These are phyloP conservation scores for Stipa capillata DNA, from an alignment of 176 grass and related monocot genomes.

Conservation along the genomic window DNA sequence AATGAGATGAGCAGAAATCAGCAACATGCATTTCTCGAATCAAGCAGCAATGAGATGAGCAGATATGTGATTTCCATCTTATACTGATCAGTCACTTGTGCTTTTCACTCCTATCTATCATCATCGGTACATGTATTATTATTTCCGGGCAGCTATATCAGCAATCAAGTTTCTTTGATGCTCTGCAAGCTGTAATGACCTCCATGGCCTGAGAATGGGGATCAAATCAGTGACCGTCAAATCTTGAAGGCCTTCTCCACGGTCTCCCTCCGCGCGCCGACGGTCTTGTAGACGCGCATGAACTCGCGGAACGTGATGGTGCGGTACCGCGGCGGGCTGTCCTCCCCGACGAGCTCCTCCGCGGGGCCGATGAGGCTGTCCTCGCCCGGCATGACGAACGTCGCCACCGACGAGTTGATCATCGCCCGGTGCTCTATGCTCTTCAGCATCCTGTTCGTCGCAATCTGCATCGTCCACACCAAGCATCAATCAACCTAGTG, in stretches of 20 bases:
- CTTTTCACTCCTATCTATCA: too few relatives aligned
- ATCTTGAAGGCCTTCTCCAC: slow-evolving; percentile 51
- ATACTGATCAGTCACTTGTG: too few relatives aligned
- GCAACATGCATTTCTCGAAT: too few relatives aligned
- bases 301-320: slow-evolving; percentile 49
- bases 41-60: too few relatives aligned
- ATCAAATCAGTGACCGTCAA: background rate
- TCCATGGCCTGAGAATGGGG: background rate
- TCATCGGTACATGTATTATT: too few relatives aligned
- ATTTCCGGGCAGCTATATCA: too few relatives aligned
- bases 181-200: too few relatives aligned
- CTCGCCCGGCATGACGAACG: slow-evolving; percentile 37
- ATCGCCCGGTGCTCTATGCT: slow-evolving; percentile 48
- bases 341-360: background rate
- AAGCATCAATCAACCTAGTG: background rate
- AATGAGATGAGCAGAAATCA: too few relatives aligned
- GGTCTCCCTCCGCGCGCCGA: slow-evolving; percentile 30
- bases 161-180: too few relatives aligned
- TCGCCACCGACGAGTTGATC: slow-evolving; percentile 38
- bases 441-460: slow-evolving; percentile 46
- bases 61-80: too few relatives aligned
- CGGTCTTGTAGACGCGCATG: slow-evolving; percentile 29
- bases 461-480: too few relatives aligned
- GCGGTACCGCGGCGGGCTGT: slow-evolving; percentile 14
- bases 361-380: slow-evolving; percentile 37